phyloP scores from a whole-genome alignment of 2,329 filamentous ascomycete genomes.

The Cladosporium sp. region DNA sequence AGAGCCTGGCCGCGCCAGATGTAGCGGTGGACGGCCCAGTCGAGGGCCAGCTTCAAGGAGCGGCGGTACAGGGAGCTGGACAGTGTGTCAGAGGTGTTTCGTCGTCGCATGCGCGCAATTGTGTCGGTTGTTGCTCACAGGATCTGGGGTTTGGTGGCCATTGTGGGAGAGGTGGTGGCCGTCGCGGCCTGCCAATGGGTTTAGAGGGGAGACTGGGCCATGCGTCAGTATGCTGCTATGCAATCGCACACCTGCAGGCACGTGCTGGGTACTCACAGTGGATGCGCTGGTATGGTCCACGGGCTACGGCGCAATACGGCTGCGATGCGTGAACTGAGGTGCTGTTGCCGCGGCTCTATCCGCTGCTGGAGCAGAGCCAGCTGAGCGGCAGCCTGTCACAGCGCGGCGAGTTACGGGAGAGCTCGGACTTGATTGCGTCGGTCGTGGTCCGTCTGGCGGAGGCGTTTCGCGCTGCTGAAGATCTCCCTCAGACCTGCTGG shows the following conservation, averaged over 20 bases:
- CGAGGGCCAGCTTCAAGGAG: conserved; percentile 85
- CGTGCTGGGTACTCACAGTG: conserved; percentile 1
- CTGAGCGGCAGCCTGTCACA: background rate
- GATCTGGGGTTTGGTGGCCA: conserved; percentile 13
- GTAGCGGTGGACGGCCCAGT: conserved; percentile 91
- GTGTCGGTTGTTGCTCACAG: conserved; percentile 2
- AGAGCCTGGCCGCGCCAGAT: conserved; percentile 94
- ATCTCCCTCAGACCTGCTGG: conserved; percentile 1
- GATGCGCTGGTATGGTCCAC: conserved; percentile 2
- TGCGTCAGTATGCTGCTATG: background rate
- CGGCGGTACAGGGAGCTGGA: conserved; percentile 76
- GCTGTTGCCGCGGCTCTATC: background rate
- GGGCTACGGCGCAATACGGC: background rate
- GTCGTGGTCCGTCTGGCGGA: background rate
- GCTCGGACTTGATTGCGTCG: conserved; percentile 7
- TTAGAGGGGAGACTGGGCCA: conserved; percentile 11
- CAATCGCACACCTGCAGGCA: background rate
- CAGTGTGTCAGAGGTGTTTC: conserved; percentile 19
- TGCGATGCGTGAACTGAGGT: background rate
- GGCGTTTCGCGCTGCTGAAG: conserved; percentile 1
- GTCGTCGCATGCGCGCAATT: background rate
- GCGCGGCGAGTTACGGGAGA: conserved; percentile 3
- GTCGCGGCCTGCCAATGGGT: conserved; percentile 12
- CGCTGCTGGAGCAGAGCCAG: background rate
- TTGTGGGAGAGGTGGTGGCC: conserved; percentile 9